Conservation (phyloP, 169 alveolate genomes). For the Eimeria acervulina region DNA sequence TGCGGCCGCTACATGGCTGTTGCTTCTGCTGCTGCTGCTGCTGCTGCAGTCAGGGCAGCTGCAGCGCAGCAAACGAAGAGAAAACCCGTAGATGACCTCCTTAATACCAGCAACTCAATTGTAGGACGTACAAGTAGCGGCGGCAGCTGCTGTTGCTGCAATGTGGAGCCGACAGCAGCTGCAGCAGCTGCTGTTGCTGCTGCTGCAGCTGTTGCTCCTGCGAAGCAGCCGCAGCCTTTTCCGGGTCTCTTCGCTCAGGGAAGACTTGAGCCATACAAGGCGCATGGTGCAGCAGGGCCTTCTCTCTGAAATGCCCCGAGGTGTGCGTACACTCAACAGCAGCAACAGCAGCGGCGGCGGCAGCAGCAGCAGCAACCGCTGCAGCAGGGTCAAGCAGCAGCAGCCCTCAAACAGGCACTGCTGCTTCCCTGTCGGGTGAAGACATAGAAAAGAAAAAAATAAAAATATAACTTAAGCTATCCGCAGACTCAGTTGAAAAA, state of each 20-base stretch:
- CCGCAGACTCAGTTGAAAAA: neutral
- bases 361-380: neutral
- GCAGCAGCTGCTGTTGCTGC: neutral
- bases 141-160: neutral
- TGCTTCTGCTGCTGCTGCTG: conserved; percentile 29
- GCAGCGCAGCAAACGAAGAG: neutral
- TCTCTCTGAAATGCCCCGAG: neutral
- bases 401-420: neutral
- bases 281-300: neutral
- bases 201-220: neutral
- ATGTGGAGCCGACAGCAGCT: neutral
- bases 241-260: no score
- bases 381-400: conserved; percentile 13
- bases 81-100: neutral
- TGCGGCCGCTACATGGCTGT: conserved; percentile 2
- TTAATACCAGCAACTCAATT: neutral
- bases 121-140: neutral
- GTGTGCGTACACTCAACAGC: neutral
- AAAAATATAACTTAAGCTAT: neutral
- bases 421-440: neutral
- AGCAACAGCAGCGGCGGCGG: neutral
- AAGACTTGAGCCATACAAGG: neutral
- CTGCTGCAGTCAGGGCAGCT: neutral
- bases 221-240: neutral
- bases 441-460: neutral